Evolutionary conservation across 306 rosid species (phyloP).

Genomic region (Coriaria nepalensis): DNA sequence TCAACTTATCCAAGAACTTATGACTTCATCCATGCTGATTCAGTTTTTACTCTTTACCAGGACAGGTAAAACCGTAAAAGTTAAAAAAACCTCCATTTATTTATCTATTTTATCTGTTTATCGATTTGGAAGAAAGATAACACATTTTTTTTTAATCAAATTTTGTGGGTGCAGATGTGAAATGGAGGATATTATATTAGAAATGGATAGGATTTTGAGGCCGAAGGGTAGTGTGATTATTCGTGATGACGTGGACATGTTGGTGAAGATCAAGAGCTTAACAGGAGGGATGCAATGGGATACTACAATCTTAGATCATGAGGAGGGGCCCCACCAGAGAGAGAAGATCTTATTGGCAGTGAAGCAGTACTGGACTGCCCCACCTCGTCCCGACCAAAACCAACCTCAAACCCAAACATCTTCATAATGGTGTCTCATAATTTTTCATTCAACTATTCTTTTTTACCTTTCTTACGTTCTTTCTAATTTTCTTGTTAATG

Average conservation of each 20-base stretch:
- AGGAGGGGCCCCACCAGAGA: constrained; percentile 50
- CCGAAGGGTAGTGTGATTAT: constrained; percentile 61
- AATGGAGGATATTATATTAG: constrained; percentile 55
- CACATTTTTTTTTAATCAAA: neutral
- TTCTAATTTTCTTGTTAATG: constrained; percentile 7
- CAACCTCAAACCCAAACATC: constrained; percentile 10
- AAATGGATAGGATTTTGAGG: constrained; percentile 80
- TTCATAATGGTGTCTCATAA: constrained; percentile 15
- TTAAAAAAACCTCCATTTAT: neutral
- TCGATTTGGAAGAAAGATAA: neutral
- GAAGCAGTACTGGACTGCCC: constrained; percentile 70
- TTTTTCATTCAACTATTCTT: constrained; percentile 1
- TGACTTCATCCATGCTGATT: constrained; percentile 86
- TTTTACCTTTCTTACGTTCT: neutral
- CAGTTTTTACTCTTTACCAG: constrained; percentile 57
- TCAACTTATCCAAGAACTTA: constrained; percentile 89
- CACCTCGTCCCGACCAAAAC: constrained; percentile 19
- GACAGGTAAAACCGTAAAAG: constrained; percentile 37
- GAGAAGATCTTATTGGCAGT: constrained; percentile 55
- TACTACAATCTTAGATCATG: constrained; percentile 58
- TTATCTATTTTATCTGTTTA: neutral
- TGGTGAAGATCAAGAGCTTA: constrained; percentile 45
- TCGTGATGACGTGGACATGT: constrained; percentile 69
- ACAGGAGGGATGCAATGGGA: constrained; percentile 58
- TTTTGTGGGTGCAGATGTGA: constrained; percentile 43